Conservation (phyloP, 2,329 filamentous ascomycete species). For the Bretziella fagacearum region DNA sequence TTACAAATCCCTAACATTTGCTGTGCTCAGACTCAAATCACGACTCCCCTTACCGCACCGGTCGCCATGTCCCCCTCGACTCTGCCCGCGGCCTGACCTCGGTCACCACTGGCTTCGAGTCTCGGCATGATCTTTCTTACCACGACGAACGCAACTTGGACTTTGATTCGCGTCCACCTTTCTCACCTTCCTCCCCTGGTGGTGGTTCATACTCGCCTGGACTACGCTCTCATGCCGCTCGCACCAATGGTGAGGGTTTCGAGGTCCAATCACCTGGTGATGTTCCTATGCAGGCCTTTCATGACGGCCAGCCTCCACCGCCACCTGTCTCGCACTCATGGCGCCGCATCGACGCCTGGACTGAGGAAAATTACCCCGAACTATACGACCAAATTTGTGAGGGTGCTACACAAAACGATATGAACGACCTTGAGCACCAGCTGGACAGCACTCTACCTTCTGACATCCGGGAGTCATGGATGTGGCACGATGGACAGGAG, state of each 20-base stretch:
- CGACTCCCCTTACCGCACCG: slow-evolving; percentile 84
- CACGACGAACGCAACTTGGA: slow-evolving; percentile 32
- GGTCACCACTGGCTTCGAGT: slow-evolving; percentile 77
- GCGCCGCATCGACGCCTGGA: slow-evolving; percentile 85
- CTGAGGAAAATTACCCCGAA: slow-evolving; percentile 88
- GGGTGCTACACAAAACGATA: slow-evolving; percentile 79
- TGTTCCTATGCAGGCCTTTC: slow-evolving; percentile 93
- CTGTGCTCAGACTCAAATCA: slow-evolving; percentile 59
- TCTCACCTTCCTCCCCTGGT: slow-evolving; percentile 35
- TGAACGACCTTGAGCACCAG: slow-evolving; percentile 93
- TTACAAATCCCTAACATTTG: slow-evolving; percentile 1
- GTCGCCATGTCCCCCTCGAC: slow-evolving; percentile 77
- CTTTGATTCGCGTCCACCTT: slow-evolving; percentile 20
- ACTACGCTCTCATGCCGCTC: slow-evolving; percentile 60
- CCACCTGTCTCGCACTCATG: slow-evolving; percentile 82
- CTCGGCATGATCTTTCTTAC: slow-evolving; percentile 70
- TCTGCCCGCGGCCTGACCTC: slow-evolving; percentile 70
- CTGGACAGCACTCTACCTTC: slow-evolving; percentile 85
- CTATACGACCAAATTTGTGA: slow-evolving; percentile 86
- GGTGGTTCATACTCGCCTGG: slow-evolving; percentile 75
- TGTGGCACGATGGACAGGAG: slow-evolving; percentile 92
- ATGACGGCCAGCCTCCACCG: slow-evolving; percentile 75
- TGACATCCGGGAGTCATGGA: slow-evolving; percentile 82
- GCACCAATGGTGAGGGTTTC: slow-evolving; percentile 45
- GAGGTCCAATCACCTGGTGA: slow-evolving; percentile 61